Percentiles rank a stretch among this genome's conserved stretches.
Conservation (phyloP, 257 asterid species). For the Solanum piurae region DNA sequence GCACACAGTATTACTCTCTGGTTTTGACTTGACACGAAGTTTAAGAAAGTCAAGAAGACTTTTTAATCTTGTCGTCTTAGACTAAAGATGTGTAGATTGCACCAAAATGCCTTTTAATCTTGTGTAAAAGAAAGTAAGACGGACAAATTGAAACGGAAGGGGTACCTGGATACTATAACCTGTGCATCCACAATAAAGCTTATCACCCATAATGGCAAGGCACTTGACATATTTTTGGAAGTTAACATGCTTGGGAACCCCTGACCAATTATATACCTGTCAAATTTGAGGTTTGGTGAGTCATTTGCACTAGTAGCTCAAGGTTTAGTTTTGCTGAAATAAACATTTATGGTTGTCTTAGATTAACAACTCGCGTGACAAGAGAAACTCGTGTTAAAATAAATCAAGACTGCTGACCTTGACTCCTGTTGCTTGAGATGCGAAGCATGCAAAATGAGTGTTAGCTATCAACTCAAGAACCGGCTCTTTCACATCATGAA, state of each 20-base stretch:
- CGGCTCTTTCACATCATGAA: slow-evolving; percentile 69
- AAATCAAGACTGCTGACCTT: slow-evolving; percentile 30
- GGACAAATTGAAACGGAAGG: background rate
- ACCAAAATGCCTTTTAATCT: too few species aligned
- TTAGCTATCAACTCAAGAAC: slow-evolving; percentile 50
- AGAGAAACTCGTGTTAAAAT: background rate
- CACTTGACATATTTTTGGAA: slow-evolving; percentile 66
- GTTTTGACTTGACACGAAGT: too few species aligned
- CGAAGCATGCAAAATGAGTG: slow-evolving; percentile 39
- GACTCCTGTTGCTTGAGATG: slow-evolving; percentile 65
- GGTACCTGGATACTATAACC: slow-evolving; percentile 56
- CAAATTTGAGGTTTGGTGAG: background rate
- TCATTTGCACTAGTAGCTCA: background rate
- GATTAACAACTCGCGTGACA: background rate
- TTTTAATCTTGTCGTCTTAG: background rate
- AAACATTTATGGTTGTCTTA: background rate
- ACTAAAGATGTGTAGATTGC: background rate
- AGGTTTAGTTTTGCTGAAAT: background rate
- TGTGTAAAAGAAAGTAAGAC: too few species aligned
- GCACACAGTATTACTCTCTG: background rate
- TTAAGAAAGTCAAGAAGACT: background rate
- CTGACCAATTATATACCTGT: slow-evolving; percentile 75
- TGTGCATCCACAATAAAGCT: slow-evolving; percentile 70
- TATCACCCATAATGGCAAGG: slow-evolving; percentile 39
- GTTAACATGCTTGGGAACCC: slow-evolving; percentile 42